Conservation (phyloP, 2,329 filamentous ascomycete species). For the Knufia petricola region DNA sequence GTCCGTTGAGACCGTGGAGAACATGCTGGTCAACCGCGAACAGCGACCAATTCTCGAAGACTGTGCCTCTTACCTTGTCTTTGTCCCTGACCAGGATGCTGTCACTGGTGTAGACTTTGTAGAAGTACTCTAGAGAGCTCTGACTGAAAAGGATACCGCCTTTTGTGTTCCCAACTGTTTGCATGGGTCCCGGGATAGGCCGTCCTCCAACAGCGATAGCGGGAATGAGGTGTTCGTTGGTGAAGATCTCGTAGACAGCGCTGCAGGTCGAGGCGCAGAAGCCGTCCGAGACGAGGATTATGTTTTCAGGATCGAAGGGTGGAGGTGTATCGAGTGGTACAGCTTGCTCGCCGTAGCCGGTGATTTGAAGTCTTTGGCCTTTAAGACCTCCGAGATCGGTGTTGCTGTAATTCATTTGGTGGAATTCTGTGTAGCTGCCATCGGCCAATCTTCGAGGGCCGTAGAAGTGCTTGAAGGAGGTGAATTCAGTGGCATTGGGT, state of each 20-base stretch:
- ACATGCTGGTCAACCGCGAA: slow-evolving; percentile 9
- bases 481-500: slow-evolving; percentile 29
- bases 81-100: not conserved
- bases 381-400: slow-evolving; percentile 22
- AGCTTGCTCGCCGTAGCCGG: slow-evolving; percentile 25
- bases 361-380: slow-evolving; percentile 22
- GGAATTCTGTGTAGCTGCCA: slow-evolving; percentile 31
- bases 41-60: not conserved
- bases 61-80: not conserved
- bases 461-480: slow-evolving; percentile 36
- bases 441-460: slow-evolving; percentile 28
- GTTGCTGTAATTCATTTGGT: slow-evolving; percentile 20
- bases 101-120: not conserved
- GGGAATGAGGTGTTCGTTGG: slow-evolving; percentile 38
- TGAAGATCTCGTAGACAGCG: slow-evolving; percentile 41
- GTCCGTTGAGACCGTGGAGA: slow-evolving; percentile 33
- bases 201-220: slow-evolving; percentile 52
- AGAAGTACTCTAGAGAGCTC: not conserved
- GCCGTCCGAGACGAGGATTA: slow-evolving; percentile 43
- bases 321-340: slow-evolving; percentile 16
- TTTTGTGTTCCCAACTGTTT: slow-evolving; percentile 53
- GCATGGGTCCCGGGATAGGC: slow-evolving; percentile 45
- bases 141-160: slow-evolving; percentile 28
- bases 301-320: slow-evolving; percentile 28
- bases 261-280: slow-evolving; percentile 53